Conservation (phyloP, 257 asterid species). For the Solanum bulbocastanum region DNA sequence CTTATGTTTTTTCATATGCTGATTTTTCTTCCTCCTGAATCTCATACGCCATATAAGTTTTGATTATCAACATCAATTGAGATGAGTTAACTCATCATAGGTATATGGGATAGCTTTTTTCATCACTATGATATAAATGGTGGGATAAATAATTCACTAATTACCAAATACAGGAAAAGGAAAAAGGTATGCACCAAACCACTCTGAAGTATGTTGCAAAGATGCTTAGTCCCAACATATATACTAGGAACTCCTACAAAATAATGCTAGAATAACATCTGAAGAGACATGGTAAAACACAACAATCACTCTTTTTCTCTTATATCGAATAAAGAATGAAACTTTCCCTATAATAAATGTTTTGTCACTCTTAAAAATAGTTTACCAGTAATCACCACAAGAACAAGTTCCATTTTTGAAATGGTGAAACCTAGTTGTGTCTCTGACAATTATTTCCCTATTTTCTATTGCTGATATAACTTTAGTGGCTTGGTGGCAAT, state of each 20-base stretch:
- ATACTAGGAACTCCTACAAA: background rate
- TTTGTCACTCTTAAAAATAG: background rate
- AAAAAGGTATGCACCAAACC: too few relatives aligned
- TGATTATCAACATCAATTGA: background rate
- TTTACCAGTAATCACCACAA: constrained; percentile 72
- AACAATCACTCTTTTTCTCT: background rate
- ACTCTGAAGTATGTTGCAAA: background rate
- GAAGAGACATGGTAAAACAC: background rate
- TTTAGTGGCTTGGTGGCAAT: constrained; percentile 64
- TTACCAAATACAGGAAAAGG: background rate
- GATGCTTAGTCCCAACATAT: background rate
- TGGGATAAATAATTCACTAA: background rate
- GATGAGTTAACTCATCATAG: background rate
- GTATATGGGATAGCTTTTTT: accelerated
- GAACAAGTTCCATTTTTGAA: constrained; percentile 59
- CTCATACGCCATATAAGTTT: background rate
- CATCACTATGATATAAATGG: too few relatives aligned
- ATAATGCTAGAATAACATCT: background rate
- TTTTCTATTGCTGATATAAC: constrained; percentile 47
- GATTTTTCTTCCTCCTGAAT: background rate
- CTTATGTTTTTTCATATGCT: background rate
- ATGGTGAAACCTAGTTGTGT: constrained; percentile 71
- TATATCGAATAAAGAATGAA: background rate
- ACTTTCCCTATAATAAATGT: background rate
- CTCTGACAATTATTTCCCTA: constrained; percentile 66